Evolutionary conservation across 140 eudicot genomes (phyloP).

Genomic region (Bidens hawaiensis): DNA sequence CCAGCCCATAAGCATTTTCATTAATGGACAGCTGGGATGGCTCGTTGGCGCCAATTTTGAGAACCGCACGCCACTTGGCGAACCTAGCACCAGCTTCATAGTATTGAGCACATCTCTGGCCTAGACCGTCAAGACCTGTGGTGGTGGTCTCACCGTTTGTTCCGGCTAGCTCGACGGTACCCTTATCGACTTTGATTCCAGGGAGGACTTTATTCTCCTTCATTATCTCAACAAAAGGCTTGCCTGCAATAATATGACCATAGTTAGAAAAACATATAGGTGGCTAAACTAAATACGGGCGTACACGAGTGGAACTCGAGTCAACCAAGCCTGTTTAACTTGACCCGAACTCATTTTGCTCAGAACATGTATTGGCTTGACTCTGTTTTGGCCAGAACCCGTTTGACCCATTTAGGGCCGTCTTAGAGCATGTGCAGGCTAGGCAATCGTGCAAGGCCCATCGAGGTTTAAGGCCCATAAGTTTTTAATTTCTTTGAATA

Average conservation of each 20-base stretch:
- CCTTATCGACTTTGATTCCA: constrained; percentile 68
- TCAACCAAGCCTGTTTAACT: too few species aligned
- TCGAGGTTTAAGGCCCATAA: too few species aligned
- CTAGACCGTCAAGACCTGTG: constrained; percentile 56
- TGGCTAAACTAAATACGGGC: too few species aligned
- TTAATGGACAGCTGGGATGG: constrained; percentile 54
- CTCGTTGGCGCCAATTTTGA: constrained; percentile 55
- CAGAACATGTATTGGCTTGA: too few species aligned
- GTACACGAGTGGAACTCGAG: too few species aligned
- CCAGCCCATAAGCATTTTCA: constrained; percentile 57
- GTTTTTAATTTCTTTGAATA: too few species aligned
- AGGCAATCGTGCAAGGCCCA: too few species aligned
- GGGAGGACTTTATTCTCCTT: constrained; percentile 56
- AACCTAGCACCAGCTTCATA: constrained; percentile 58
- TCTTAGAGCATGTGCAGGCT: too few species aligned
- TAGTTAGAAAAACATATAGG: background rate
- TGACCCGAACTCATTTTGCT: too few species aligned
- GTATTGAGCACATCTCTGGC: constrained; percentile 42
- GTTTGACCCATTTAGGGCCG: too few species aligned
- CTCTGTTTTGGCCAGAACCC: too few species aligned
- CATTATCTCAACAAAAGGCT: constrained; percentile 56
- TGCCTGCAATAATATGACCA: constrained; percentile 25
- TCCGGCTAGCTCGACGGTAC: constrained; percentile 57
- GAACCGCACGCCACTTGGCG: constrained; percentile 72
- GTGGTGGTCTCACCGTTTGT: constrained; percentile 72